These are phyloP conservation scores for Kwoniella heveanensis DNA, from an alignment of 768 basidiomycete species.

Conservation along the genomic window DNA sequence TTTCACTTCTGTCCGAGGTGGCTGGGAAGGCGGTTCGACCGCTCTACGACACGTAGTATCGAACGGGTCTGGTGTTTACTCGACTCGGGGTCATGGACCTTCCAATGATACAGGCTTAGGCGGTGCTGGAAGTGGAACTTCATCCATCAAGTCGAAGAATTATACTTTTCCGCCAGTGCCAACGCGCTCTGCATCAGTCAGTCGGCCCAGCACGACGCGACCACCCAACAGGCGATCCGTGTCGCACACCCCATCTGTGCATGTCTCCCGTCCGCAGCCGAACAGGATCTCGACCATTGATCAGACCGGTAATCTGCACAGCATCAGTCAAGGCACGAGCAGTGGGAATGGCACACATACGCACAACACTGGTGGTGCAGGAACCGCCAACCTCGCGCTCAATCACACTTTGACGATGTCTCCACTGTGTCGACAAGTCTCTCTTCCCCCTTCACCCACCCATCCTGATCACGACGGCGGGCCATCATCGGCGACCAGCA, in stretches of 20 bases:
- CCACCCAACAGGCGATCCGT: slow-evolving; percentile 10
- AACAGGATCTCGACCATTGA: slow-evolving; percentile 7
- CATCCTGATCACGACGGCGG: background rate
- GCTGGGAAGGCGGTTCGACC: slow-evolving; percentile 1
- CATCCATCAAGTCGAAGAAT: background rate
- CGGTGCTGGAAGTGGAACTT: too few species aligned
- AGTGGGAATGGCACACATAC: too few species aligned
- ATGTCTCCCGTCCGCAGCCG: slow-evolving; percentile 3
- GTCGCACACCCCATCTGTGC: slow-evolving; percentile 11
- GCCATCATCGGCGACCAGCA: background rate
- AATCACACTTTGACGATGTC: slow-evolving; percentile 10
- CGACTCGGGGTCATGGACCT: background rate
- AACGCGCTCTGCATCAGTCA: slow-evolving; percentile 10
- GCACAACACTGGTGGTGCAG: too few species aligned
- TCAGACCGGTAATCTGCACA: background rate
- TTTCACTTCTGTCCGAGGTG: slow-evolving; percentile 13
- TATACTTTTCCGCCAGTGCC: slow-evolving; percentile 6
- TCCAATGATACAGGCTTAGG: too few species aligned
- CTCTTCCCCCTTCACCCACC: slow-evolving; percentile 17
- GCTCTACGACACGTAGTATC: slow-evolving; percentile 9
- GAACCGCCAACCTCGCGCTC: background rate
- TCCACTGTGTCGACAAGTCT: slow-evolving; percentile 25
- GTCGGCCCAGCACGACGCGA: background rate
- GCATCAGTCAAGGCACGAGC: too few species aligned
- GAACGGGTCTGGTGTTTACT: background rate